Percentiles rank a stretch among this genome's conserved stretches.
These are phyloP conservation scores for Mrakia frigida DNA, from an alignment of 768 basidiomycete genomes.

Conservation along the genomic window DNA sequence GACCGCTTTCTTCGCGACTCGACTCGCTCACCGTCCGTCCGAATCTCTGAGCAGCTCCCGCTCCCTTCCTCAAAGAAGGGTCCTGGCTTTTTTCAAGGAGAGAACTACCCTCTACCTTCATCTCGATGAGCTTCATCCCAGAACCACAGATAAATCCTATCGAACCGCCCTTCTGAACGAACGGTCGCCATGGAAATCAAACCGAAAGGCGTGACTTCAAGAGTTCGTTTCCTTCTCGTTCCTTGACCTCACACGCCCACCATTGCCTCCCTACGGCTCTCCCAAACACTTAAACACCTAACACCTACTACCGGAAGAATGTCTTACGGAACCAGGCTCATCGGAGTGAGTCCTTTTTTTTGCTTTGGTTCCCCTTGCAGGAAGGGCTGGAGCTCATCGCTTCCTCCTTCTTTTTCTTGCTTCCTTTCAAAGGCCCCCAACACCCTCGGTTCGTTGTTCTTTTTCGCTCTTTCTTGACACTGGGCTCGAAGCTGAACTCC, in stretches of 20 bases:
- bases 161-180: no score
- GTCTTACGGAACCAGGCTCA: constrained; percentile 62
- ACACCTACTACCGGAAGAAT: constrained; percentile 18
- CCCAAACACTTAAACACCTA: constrained; percentile 30
- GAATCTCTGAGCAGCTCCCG: background rate
- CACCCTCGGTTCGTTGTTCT: constrained; percentile 70
- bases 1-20: background rate
- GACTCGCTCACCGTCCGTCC: background rate
- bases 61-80: no score
- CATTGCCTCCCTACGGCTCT: constrained; percentile 26
- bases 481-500: background rate
- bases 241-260: constrained; percentile 21
- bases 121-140: no score
- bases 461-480: background rate
- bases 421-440: constrained; percentile 57
- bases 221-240: background rate
- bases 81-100: no score
- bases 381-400: background rate
- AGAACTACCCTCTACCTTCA: no score
- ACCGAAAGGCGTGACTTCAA: background rate
- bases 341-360: constrained; percentile 49
- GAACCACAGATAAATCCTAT: no score
- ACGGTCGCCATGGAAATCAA: no score
- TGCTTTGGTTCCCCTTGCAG: background rate
- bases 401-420: constrained; percentile 13